Conservation (phyloP, 2,329 filamentous ascomycete genomes). For the Nemania sp. region DNA sequence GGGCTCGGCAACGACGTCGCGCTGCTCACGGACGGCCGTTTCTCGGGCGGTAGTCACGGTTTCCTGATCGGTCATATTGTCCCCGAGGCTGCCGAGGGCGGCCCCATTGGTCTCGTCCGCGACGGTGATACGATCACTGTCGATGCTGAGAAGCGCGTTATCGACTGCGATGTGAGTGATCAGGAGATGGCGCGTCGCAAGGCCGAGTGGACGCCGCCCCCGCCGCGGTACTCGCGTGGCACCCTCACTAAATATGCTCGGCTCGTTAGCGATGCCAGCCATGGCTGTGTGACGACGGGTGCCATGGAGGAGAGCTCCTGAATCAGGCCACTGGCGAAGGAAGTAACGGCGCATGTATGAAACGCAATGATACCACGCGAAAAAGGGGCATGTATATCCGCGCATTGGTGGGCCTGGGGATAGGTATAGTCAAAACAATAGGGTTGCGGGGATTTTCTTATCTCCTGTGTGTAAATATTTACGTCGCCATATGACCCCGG, state of each 20-base stretch:
- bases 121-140: conserved; percentile 86
- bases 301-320: conserved; percentile 19
- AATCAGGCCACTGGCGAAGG: too few relatives aligned
- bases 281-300: conserved; percentile 66
- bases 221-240: conserved; percentile 69
- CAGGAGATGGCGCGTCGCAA: conserved; percentile 71
- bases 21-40: conserved; percentile 79
- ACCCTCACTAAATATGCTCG: conserved; percentile 78
- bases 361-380: conserved; percentile 26
- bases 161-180: conserved; percentile 74
- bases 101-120: conserved; percentile 83
- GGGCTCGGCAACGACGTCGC: conserved; percentile 82
- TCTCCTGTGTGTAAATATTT: conserved; percentile 31
- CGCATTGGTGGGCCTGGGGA: too few relatives aligned
- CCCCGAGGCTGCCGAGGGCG: conserved; percentile 86
- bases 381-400: conserved; percentile 7
- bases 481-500: conserved; percentile 11
- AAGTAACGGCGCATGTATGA: background rate
- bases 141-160: conserved; percentile 79
- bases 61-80: conserved; percentile 91
- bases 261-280: conserved; percentile 69
- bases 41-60: conserved; percentile 85
- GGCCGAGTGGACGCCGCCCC: conserved; percentile 72
- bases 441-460: background rate
- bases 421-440: conserved; percentile 10